phyloP scores from a whole-genome alignment of 106 monocot species.

The Dactylorhiza incarnata region DNA sequence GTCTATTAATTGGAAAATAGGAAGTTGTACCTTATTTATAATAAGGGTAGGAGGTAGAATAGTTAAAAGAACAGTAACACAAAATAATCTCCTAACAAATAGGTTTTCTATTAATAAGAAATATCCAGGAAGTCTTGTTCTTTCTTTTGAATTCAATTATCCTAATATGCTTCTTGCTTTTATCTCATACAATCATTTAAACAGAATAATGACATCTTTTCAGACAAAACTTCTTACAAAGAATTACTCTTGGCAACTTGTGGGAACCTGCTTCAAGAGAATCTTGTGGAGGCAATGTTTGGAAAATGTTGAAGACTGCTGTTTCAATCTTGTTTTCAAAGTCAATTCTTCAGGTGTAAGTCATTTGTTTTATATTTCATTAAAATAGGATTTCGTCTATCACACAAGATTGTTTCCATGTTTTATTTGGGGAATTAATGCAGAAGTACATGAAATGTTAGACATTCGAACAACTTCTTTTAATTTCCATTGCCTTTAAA shows the following conservation, averaged over 20 bases:
- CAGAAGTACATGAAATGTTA: background rate
- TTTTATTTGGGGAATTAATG: background rate
- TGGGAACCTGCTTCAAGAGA: slow-evolving; percentile 90
- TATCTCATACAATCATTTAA: background rate
- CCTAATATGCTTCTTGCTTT: background rate
- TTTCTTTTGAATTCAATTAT: background rate
- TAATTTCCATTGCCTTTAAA: background rate
- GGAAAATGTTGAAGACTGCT: slow-evolving; percentile 69
- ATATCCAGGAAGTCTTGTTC: background rate
- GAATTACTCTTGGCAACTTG: slow-evolving; percentile 78
- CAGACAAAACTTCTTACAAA: slow-evolving; percentile 75
- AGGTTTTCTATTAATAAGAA: background rate
- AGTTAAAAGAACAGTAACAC: too few relatives aligned
- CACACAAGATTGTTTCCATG: background rate
- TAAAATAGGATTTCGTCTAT: background rate
- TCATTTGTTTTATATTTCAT: background rate
- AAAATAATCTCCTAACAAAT: too few relatives aligned
- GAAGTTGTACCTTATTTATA: too few relatives aligned
- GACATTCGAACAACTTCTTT: background rate
- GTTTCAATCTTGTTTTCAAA: slow-evolving; percentile 57
- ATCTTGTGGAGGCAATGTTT: slow-evolving; percentile 62
- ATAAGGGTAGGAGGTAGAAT: too few relatives aligned
- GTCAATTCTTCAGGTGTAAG: slow-evolving; percentile 73
- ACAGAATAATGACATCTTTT: background rate
- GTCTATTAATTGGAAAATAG: too few relatives aligned